Percentiles rank a stretch among this genome's conserved stretches.
Conservation (phyloP, 805 yeast genomes). For the Nakazawaea laoshanensis region DNA sequence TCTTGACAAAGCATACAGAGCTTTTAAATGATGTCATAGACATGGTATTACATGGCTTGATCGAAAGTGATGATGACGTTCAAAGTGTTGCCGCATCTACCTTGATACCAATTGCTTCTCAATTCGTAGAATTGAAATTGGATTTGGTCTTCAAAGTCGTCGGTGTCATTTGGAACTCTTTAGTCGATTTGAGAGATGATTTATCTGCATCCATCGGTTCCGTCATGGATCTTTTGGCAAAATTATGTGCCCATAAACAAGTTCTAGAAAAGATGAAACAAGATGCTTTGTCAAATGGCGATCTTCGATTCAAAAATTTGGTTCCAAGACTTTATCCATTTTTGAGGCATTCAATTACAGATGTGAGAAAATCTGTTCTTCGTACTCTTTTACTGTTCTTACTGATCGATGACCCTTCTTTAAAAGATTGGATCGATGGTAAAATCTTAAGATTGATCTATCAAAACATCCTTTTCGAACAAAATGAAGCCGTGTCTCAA, state of each 20-base stretch:
- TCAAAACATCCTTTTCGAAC: conserved; percentile 87
- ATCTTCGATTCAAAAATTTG: conserved; percentile 57
- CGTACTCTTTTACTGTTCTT: conserved; percentile 74
- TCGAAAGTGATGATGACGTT: conserved; percentile 83
- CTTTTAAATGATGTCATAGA: conserved; percentile 64
- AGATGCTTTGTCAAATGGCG: conserved; percentile 42
- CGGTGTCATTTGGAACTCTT: conserved; percentile 83
- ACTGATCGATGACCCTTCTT: conserved; percentile 34
- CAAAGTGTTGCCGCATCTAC: conserved; percentile 96
- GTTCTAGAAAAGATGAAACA: conserved; percentile 67
- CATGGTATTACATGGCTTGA: conserved; percentile 81
- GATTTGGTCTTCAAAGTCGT: conserved; percentile 39
- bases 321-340: conserved; percentile 94
- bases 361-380: conserved; percentile 83
- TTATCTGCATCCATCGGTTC: conserved; percentile 92
- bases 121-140: conserved; percentile 62
- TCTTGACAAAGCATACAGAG: conserved; percentile 51
- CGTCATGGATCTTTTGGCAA: conserved; percentile 88
- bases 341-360: conserved; percentile 85
- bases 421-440: conserved; percentile 68
- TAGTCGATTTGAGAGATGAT: conserved; percentile 82
- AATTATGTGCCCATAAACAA: conserved; percentile 71
- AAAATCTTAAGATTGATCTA: conserved; percentile 66
- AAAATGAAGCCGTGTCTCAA: conserved; percentile 61
- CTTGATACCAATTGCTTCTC: conserved; percentile 80